Conservation (phyloP, 441 rosid species). For the Raphanus hybrid region DNA sequence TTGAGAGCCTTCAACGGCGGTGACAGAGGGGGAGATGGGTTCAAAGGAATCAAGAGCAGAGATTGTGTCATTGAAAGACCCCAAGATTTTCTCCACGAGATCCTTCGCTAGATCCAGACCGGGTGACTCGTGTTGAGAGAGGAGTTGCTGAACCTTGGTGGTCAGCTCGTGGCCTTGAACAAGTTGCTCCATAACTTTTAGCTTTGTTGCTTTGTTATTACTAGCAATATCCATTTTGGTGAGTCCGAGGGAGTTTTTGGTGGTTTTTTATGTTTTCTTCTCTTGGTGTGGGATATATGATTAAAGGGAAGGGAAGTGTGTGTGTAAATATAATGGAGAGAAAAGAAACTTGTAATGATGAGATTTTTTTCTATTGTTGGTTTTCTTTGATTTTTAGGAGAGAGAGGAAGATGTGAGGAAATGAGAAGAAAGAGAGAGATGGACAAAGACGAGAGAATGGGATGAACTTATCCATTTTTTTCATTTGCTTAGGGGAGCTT, state of each 20-base stretch:
- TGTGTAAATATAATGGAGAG: constrained; percentile 37
- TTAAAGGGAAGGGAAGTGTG: constrained; percentile 30
- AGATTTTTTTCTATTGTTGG: background rate
- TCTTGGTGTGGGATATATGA: constrained; percentile 28
- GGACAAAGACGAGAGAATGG: constrained; percentile 27
- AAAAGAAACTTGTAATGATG: constrained; percentile 22
- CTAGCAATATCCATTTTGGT: constrained; percentile 36
- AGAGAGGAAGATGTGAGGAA: constrained; percentile 34
- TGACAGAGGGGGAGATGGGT: constrained; percentile 17
- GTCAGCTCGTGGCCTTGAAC: constrained; percentile 53
- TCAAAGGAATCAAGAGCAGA: constrained; percentile 41
- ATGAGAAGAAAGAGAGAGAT: constrained; percentile 12
- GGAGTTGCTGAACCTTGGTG: constrained; percentile 50
- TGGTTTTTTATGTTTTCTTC: background rate
- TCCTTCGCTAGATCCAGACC: constrained; percentile 34
- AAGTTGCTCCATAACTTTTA: constrained; percentile 46
- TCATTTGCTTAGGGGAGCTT: constrained; percentile 13
- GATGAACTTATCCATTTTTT: constrained; percentile 27
- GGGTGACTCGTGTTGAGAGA: constrained; percentile 30
- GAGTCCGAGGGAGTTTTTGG: constrained; percentile 1
- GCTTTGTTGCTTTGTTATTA: constrained; percentile 28
- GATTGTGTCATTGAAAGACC: constrained; percentile 50
- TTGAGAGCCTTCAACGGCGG: constrained; percentile 41
- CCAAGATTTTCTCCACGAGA: constrained; percentile 51
- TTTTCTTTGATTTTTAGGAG: constrained; percentile 3